Evolutionary conservation across 345 rosid genomes (phyloP).

Genomic region (Eutrema heterophyllum): DNA sequence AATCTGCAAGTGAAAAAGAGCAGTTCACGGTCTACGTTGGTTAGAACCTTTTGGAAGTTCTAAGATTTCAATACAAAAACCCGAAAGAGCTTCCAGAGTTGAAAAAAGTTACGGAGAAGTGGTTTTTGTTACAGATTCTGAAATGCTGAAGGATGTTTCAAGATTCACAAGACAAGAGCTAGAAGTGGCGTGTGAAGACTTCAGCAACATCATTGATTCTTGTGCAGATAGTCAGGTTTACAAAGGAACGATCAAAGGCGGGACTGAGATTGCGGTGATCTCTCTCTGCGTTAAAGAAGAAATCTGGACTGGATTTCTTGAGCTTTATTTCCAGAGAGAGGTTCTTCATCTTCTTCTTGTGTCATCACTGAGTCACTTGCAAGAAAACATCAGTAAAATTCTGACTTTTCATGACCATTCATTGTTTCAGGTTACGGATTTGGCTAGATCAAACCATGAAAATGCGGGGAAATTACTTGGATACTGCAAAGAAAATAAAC

Average conservation of each 20-base stretch:
- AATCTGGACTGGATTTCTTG: conserved; percentile 82
- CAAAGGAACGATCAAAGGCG: conserved; percentile 81
- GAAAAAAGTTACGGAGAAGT: not conserved
- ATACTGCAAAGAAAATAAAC: conserved; percentile 70
- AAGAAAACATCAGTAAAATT: not conserved
- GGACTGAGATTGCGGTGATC: conserved; percentile 89
- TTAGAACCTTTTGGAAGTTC: conserved; percentile 30
- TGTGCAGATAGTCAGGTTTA: conserved; percentile 81
- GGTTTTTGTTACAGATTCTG: conserved; percentile 52
- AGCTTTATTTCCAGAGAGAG: conserved; percentile 91
- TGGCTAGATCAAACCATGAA: conserved; percentile 84
- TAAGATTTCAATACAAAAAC: not conserved
- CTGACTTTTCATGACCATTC: not conserved
- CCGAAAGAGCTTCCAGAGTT: not conserved
- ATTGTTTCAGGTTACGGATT: conserved; percentile 77
- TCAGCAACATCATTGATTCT: conserved; percentile 93
- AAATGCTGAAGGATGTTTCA: conserved; percentile 66
- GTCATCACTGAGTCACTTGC: not conserved
- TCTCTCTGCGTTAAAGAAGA: conserved; percentile 82
- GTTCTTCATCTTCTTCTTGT: conserved; percentile 31
- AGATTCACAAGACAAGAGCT: conserved; percentile 88
- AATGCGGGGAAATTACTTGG: conserved; percentile 82
- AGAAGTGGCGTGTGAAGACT: conserved; percentile 99
- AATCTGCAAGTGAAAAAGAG: conserved; percentile 71
- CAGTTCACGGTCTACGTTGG: conserved; percentile 63